Evolutionary conservation across 208 protist genomes (phyloP).

Genomic region (Herpetomonas samuelpessoai): DNA sequence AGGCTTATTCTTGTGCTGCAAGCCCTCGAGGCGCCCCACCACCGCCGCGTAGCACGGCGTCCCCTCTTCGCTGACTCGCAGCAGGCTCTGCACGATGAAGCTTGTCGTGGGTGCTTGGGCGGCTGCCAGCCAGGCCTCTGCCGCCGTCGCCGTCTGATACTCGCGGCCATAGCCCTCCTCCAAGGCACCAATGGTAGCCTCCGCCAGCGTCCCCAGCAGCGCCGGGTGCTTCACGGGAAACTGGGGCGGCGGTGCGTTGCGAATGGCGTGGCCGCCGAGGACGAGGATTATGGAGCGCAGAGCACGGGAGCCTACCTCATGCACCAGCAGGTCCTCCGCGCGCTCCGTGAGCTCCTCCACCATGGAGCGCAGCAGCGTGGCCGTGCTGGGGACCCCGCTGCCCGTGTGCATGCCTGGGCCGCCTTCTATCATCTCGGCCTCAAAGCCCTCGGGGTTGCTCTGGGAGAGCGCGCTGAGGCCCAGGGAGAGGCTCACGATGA

Average conservation of each 20-base stretch:
- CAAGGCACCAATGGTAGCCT: slow-evolving; percentile 44
- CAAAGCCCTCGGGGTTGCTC: slow-evolving; percentile 28
- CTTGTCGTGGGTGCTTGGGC: slow-evolving; percentile 64
- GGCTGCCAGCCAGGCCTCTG: slow-evolving; percentile 74
- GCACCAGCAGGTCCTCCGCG: slow-evolving; percentile 57
- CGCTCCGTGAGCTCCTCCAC: slow-evolving; percentile 71
- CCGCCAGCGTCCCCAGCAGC: slow-evolving; percentile 40
- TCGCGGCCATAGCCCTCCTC: slow-evolving; percentile 51
- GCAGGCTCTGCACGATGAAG: slow-evolving; percentile 81
- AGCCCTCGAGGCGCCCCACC: slow-evolving; percentile 45
- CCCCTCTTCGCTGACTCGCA: slow-evolving; percentile 61
- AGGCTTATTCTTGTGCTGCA: slow-evolving; percentile 36
- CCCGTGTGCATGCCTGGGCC: slow-evolving; percentile 58
- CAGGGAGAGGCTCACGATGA: slow-evolving; percentile 63
- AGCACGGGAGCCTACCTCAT: slow-evolving; percentile 71
- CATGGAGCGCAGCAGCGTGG: slow-evolving; percentile 63
- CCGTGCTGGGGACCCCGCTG: slow-evolving; percentile 79
- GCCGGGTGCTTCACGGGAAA: slow-evolving; percentile 37
- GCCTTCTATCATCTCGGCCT: slow-evolving; percentile 57
- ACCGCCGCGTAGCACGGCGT: slow-evolving; percentile 40
- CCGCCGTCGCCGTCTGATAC: slow-evolving; percentile 18
- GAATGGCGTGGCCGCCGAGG: slow-evolving; percentile 72
- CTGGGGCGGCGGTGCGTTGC: slow-evolving; percentile 46
- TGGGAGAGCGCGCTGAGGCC: slow-evolving; percentile 56
- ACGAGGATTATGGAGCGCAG: slow-evolving; percentile 78